Evolutionary conservation across 2,329 filamentous ascomycete genomes (phyloP).

Genomic region (Alternaria tenuissima): DNA sequence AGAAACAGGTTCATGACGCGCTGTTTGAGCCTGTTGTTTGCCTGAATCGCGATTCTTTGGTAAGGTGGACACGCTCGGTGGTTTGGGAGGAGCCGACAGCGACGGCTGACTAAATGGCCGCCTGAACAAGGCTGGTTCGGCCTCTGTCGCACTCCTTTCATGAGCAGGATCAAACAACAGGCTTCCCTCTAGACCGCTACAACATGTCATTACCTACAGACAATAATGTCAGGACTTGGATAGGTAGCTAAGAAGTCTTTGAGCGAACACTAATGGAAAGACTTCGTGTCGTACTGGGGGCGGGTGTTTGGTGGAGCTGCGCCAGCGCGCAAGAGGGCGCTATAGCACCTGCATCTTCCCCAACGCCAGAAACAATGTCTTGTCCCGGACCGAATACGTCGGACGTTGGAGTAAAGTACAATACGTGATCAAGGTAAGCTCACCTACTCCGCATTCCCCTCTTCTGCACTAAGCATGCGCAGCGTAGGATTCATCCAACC

Average conservation of each 20-base stretch:
- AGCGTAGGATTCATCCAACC: slow-evolving; percentile 8
- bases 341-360: not conserved
- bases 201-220: not conserved
- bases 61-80: not conserved
- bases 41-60: not conserved
- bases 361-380: not conserved
- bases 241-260: not conserved
- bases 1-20: not conserved
- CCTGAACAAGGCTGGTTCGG: not conserved
- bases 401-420: slow-evolving; percentile 1
- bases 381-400: not conserved
- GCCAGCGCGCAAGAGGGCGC: not conserved
- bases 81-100: not conserved
- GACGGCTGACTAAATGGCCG: slow-evolving; percentile 1
- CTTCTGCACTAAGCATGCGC: not conserved
- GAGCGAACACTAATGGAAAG: no score
- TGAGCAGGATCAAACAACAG: not conserved
- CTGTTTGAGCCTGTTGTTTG: not conserved
- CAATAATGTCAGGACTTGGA: not conserved
- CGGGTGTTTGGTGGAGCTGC: not conserved
- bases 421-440: not conserved
- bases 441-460: slow-evolving; percentile 25
- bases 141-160: not conserved
- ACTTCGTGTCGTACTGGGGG: no score
- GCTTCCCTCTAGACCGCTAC: not conserved